Evolutionary conservation across 768 basidiomycete species (phyloP).

Genomic region (Chiua virens): DNA sequence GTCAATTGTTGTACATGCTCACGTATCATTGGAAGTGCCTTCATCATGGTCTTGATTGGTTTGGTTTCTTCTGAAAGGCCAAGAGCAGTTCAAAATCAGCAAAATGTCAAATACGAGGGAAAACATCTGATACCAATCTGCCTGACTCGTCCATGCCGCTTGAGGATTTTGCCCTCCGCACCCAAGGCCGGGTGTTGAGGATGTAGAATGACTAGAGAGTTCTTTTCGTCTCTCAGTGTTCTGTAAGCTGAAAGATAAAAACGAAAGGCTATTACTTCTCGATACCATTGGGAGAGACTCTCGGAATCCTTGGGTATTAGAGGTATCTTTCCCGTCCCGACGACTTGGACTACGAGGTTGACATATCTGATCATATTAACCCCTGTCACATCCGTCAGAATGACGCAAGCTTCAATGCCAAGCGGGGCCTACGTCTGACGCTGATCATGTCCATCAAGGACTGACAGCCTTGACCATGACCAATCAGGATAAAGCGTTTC

Average conservation of each 20-base stretch:
- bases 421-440: constrained; percentile 55
- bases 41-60: constrained; percentile 72
- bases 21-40: constrained; percentile 63
- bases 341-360: constrained; percentile 74
- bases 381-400: constrained; percentile 29
- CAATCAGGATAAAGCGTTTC: constrained; percentile 74
- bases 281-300: constrained; percentile 71
- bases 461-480: constrained; percentile 83
- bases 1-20: constrained; percentile 46
- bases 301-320: constrained; percentile 53
- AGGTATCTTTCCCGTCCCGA: constrained; percentile 62
- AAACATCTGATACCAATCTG: constrained; percentile 53
- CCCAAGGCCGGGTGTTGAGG: constrained; percentile 52
- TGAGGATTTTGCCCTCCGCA: constrained; percentile 42
- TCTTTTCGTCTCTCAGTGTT: constrained; percentile 41
- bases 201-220: constrained; percentile 72
- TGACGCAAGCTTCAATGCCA: background rate
- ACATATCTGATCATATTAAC: constrained; percentile 60
- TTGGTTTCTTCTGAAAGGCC: constrained; percentile 57
- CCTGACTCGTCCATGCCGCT: constrained; percentile 64
- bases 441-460: constrained; percentile 74
- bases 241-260: background rate
- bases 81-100: background rate
- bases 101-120: background rate
- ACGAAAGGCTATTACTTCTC: constrained; percentile 44